Conservation (phyloP, 768 basidiomycete species). For the Lyophyllum semitale region DNA sequence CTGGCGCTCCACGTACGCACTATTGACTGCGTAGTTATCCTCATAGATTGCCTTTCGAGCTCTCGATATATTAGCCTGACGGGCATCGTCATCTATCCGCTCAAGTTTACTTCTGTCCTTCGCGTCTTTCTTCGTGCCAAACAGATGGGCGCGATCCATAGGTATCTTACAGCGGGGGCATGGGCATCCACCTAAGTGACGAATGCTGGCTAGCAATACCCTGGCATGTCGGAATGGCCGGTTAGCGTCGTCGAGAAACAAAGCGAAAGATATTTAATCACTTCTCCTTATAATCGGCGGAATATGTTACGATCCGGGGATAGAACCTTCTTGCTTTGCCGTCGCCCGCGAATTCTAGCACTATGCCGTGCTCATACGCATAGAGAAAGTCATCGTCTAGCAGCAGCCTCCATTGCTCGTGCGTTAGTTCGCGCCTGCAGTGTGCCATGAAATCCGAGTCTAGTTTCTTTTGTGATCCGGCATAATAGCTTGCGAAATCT, state of each 20-base stretch:
- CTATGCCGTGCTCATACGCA: slow-evolving; percentile 28
- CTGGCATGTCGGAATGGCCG: not conserved
- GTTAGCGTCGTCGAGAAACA: no score
- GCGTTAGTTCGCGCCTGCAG: slow-evolving; percentile 28
- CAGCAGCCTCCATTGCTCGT: slow-evolving; percentile 22
- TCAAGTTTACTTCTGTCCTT: not conserved
- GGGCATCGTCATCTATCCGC: not conserved
- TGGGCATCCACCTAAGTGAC: not conserved
- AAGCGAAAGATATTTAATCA: slow-evolving; percentile 16
- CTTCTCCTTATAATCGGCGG: slow-evolving; percentile 37
- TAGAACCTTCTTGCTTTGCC: slow-evolving; percentile 24
- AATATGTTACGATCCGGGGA: slow-evolving; percentile 29
- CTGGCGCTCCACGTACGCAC: slow-evolving; percentile 18
- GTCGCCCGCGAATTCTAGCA: slow-evolving; percentile 27
- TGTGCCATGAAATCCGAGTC: slow-evolving; percentile 18
- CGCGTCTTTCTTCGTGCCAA: not conserved
- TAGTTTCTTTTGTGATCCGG: not conserved
- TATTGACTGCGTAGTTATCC: slow-evolving; percentile 18
- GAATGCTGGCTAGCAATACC: not conserved
- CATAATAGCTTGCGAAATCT: not conserved
- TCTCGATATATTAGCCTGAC: not conserved
- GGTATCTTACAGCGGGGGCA: not conserved
- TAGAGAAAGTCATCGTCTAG: slow-evolving; percentile 28
- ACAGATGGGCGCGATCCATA: not conserved
- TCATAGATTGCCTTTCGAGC: not conserved